Evolutionary conservation across 495 filamentous ascomycete species (phyloP), one percentile per base, ranked within the genome.

Genomic region (Podospora conica): DNA sequence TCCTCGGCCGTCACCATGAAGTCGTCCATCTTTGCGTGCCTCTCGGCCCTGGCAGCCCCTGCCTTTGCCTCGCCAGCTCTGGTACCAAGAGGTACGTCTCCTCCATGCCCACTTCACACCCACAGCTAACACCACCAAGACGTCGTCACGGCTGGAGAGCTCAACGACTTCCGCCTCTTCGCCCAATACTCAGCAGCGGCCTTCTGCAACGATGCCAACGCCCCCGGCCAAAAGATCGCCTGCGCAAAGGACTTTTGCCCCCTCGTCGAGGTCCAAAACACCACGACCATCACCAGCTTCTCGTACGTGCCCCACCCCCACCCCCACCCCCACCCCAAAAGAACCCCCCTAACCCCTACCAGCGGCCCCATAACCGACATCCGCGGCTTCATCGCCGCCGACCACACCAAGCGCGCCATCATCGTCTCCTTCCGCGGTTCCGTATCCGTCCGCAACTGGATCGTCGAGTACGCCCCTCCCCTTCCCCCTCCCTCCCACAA

Each of bases 361-460:
- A 90, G 85, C 55, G 79, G 83, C 3, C 65, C 79, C 33, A 56
- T 77, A 9, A 85, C 88, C 8, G 89, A 91, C 66, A 84, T 84
- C 15, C 81, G 86, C 12, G 92, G 92, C 33, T 90, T 87, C 70
- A 74, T 93, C n/a, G 87, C 86, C 12, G 76, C 81, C 22, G 92
- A 95, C 75, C 71, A 75, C 23, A 87, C 83, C 27, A 87, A 85
- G 68, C 65, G 80, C 22, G 68, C 85, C 15, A 87, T 93, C 56
- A 83, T 93, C 31, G 75, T 92, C 54, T 82, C 88, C 18, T 88
- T 92, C 79, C 85, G 88, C 28, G 92, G 92, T 66, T 84, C 83
- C 25, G 68, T 80, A 15, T 86, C 85, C 21, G 24, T 90, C 55
- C 78, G 79, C 29, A 93, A 88, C 74, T 93, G 84, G 84, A 78